Percentiles rank a stretch among this genome's conserved stretches.
These are phyloP conservation scores for Ordospora colligata DNA, from an alignment of 371 early-diverging fungal species.

Conservation along the genomic window DNA sequence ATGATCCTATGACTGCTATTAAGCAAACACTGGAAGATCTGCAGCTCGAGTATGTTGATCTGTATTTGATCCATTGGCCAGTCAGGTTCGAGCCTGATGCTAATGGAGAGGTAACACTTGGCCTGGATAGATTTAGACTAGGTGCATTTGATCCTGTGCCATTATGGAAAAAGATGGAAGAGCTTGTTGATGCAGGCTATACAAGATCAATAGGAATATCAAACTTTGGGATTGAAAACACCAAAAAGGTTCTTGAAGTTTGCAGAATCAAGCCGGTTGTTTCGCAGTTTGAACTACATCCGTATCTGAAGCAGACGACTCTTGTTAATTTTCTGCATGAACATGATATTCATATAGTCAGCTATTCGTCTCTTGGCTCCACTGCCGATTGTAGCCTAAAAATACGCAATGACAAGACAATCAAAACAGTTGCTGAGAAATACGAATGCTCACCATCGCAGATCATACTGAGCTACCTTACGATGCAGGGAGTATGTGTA, in stretches of 20 bases:
- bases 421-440: conserved; percentile 65
- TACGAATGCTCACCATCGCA: conserved; percentile 67
- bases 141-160: conserved; percentile 51
- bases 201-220: conserved; percentile 70
- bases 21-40: conserved; percentile 66
- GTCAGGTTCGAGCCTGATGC: conserved; percentile 46
- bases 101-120: conserved; percentile 40
- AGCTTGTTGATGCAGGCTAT: conserved; percentile 62
- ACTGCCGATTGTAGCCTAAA: background rate
- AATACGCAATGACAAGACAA: conserved; percentile 44
- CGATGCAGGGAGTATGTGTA: conserved; percentile 61
- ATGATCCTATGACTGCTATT: conserved; percentile 59
- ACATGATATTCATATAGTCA: conserved; percentile 67
- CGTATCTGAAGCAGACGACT: conserved; percentile 67
- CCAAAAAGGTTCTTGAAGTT: conserved; percentile 64
- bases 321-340: conserved; percentile 67
- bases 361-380: conserved; percentile 79
- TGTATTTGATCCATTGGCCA: conserved; percentile 77
- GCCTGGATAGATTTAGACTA: conserved; percentile 63
- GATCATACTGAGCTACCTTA: conserved; percentile 68
- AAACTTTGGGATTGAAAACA: conserved; percentile 67
- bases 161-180: conserved; percentile 72
- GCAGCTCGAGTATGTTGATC: conserved; percentile 71
- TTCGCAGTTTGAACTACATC: conserved; percentile 77
- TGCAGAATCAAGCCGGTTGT: conserved; percentile 70